Percentiles rank a stretch among this genome's conserved stretches.
phyloP scores from a whole-genome alignment of 2,329 filamentous ascomycete species.

The Fusarium aywerte region DNA sequence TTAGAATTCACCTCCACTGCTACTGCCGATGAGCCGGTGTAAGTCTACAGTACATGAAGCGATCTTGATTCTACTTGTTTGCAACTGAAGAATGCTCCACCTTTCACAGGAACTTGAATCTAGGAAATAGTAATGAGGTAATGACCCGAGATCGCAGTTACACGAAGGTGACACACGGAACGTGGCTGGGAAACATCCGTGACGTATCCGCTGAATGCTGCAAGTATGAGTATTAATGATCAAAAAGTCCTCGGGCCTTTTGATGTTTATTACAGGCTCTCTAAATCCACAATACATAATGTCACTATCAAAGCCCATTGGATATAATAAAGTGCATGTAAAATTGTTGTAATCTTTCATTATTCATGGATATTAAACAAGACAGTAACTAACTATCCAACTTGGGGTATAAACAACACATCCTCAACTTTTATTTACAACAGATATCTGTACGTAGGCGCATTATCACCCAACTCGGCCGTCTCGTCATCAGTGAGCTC shows the following conservation, averaged over 20 bases:
- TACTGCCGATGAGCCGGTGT: not conserved
- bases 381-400: slow-evolving; percentile 3
- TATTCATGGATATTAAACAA: slow-evolving; percentile 21
- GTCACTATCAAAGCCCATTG: too few species aligned
- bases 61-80: not conserved
- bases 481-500: slow-evolving; percentile 71
- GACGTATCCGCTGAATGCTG: not conserved
- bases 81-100: too few species aligned
- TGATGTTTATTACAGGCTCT: not conserved
- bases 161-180: not conserved
- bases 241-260: not conserved
- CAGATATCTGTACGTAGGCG: slow-evolving; percentile 69
- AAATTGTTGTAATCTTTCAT: not conserved
- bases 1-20: not conserved
- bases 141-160: not conserved
- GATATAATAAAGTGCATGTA: too few species aligned
- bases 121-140: not conserved
- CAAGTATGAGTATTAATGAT: not conserved
- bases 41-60: not conserved
- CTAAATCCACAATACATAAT: too few species aligned
- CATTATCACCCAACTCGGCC: slow-evolving; percentile 68
- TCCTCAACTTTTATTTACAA: slow-evolving; percentile 51
- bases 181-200: not conserved
- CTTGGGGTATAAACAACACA: slow-evolving; percentile 6
- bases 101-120: not conserved